These are phyloP conservation scores for Calonectria pseudoreteaudii DNA, from an alignment of 2,329 filamentous ascomycete genomes.

Conservation along the genomic window DNA sequence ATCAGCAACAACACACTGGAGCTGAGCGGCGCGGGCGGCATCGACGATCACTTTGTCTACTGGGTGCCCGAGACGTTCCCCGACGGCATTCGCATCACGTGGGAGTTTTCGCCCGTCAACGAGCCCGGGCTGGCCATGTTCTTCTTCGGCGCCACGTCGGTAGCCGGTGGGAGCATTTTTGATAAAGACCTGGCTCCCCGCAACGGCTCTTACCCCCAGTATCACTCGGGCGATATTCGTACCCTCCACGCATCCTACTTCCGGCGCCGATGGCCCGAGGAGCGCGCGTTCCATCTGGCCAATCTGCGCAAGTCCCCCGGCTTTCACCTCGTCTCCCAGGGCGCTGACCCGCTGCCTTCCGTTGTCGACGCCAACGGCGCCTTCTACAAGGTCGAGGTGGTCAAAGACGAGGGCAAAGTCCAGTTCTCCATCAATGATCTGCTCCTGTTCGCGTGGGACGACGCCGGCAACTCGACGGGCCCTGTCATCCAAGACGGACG, in stretches of 20 bases:
- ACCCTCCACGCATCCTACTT: conserved; percentile 41
- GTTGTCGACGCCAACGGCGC: conserved; percentile 34
- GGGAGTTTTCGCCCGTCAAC: conserved; percentile 34
- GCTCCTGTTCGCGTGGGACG: conserved; percentile 35
- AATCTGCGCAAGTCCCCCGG: conserved; percentile 40
- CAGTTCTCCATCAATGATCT: conserved; percentile 32
- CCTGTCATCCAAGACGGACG: conserved; percentile 34
- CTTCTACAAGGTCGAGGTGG: conserved; percentile 38
- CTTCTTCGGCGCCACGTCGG: conserved; percentile 37
- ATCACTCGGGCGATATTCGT: conserved; percentile 38
- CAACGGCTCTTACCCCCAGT: conserved; percentile 39
- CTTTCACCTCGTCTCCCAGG: conserved; percentile 38
- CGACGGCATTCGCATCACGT: conserved; percentile 38
- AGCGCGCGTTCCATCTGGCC: conserved; percentile 37
- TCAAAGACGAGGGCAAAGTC: conserved; percentile 35
- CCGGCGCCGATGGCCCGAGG: conserved; percentile 39
- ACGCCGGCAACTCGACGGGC: conserved; percentile 31
- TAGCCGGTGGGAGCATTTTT: conserved; percentile 38
- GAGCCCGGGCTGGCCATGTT: conserved; percentile 39
- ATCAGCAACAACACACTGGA: conserved; percentile 38
- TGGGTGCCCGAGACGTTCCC: conserved; percentile 39
- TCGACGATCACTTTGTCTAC: conserved; percentile 36
- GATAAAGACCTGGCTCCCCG: conserved; percentile 31
- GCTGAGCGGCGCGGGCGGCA: conserved; percentile 28
- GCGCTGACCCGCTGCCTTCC: conserved; percentile 36